Conservation (phyloP, 2,329 filamentous ascomycete genomes). For the Paramyrothecium roridum region DNA sequence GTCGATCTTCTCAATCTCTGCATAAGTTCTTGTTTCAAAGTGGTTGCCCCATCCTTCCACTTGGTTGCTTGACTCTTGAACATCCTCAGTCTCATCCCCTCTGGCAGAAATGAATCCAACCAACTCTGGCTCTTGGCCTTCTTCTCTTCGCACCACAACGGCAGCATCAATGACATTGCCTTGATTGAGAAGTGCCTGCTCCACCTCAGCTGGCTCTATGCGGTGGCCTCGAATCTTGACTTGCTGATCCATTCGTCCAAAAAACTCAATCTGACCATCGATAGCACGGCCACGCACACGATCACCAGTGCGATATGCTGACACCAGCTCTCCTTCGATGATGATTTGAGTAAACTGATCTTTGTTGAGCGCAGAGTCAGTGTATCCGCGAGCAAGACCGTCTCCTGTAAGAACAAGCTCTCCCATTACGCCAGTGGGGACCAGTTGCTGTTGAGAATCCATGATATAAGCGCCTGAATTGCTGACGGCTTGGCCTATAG, state of each 20-base stretch:
- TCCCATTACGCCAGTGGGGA: constrained; percentile 20
- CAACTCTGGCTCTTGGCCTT: constrained; percentile 5
- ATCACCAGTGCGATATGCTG: constrained; percentile 23
- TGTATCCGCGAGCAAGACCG: constrained; percentile 18
- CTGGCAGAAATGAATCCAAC: constrained; percentile 10
- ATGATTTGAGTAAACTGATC: constrained; percentile 12
- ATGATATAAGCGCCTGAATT: constrained; percentile 18
- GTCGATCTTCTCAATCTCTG: constrained; percentile 1
- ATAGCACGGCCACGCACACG: constrained; percentile 12
- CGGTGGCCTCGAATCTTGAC: constrained; percentile 27
- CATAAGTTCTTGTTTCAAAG: not conserved
- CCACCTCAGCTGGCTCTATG: constrained; percentile 24
- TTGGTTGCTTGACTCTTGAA: not conserved
- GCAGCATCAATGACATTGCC: constrained; percentile 12
- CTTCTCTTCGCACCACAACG: constrained; percentile 7
- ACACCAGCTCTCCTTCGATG: constrained; percentile 1
- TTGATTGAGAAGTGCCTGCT: constrained; percentile 13
- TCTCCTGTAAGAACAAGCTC: constrained; percentile 22
- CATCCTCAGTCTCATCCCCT: not conserved
- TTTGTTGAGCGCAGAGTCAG: constrained; percentile 5
- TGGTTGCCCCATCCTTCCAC: not conserved
- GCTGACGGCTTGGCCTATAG: constrained; percentile 13
- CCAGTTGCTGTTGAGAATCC: constrained; percentile 15
- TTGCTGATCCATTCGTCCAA: constrained; percentile 22
- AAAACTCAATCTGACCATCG: constrained; percentile 20